Percentiles rank a stretch among this genome's conserved stretches.
phyloP scores from a whole-genome alignment of 2,329 filamentous ascomycete species.

The Ophiocordyceps camponoti-floridani region DNA sequence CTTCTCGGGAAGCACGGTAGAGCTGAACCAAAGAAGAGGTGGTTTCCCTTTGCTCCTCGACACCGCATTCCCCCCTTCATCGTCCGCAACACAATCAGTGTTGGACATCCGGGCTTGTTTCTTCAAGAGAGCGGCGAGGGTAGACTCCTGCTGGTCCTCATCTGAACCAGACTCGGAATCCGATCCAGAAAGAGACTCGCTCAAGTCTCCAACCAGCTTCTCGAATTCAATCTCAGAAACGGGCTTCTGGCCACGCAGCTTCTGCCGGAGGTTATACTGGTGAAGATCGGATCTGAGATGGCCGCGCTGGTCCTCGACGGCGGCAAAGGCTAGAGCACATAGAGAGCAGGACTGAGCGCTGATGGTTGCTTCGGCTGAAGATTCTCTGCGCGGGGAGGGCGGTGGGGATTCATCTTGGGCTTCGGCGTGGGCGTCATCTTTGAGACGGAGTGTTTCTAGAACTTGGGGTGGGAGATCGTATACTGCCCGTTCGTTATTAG shows the following conservation, averaged over 20 bases:
- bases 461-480: slow-evolving; percentile 70
- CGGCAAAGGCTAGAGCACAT: slow-evolving; percentile 55
- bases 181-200: slow-evolving; percentile 86
- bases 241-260: slow-evolving; percentile 52
- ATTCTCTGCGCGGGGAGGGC: not conserved
- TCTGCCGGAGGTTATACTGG: slow-evolving; percentile 87
- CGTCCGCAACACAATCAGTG: slow-evolving; percentile 31
- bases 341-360: slow-evolving; percentile 65
- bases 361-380: slow-evolving; percentile 11
- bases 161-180: slow-evolving; percentile 58
- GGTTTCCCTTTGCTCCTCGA: slow-evolving; percentile 44
- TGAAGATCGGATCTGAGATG: slow-evolving; percentile 87
- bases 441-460: slow-evolving; percentile 43
- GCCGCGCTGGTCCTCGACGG: slow-evolving; percentile 61
- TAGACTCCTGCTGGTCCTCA: slow-evolving; percentile 42
- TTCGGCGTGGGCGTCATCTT: slow-evolving; percentile 9
- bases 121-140: slow-evolving; percentile 60
- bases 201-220: slow-evolving; percentile 64
- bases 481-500: slow-evolving; percentile 27
- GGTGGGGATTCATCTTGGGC: not conserved
- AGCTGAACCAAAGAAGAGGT: slow-evolving; percentile 74
- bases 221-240: slow-evolving; percentile 76
- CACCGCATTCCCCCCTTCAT: slow-evolving; percentile 18
- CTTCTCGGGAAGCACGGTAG: slow-evolving; percentile 55
- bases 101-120: slow-evolving; percentile 61